Evolutionary conservation across 305 asterid genomes (phyloP).

Genomic region (Fraxinus sp.): DNA sequence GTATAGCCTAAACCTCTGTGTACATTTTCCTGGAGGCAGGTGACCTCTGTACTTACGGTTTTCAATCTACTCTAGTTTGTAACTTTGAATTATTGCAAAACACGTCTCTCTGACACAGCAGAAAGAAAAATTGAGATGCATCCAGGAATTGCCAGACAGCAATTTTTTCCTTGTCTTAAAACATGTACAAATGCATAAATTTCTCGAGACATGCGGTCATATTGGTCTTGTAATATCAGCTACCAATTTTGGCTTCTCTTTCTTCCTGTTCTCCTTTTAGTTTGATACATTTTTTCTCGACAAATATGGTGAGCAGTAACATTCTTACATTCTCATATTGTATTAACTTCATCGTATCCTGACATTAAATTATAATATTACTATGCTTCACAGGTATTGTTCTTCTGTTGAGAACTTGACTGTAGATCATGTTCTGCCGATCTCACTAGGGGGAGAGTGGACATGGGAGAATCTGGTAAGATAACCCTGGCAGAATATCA

Average conservation of each 20-base stretch:
- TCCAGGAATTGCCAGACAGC: not conserved
- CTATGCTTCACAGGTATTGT: slow-evolving; percentile 58
- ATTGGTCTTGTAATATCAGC: not conserved
- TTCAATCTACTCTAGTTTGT: not conserved
- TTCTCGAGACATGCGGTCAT: not conserved
- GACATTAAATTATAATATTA: slow-evolving; percentile 21
- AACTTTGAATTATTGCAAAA: not conserved
- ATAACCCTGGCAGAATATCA: slow-evolving; percentile 12
- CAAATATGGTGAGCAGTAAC: not conserved
- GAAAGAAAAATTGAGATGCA: not conserved
- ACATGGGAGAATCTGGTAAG: slow-evolving; percentile 93
- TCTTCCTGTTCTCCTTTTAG: not conserved
- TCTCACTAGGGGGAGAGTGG: slow-evolving; percentile 89
- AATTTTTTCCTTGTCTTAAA: not conserved
- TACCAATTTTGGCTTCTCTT: not conserved
- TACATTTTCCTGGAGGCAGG: not conserved
- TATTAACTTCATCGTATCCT: slow-evolving; percentile 8
- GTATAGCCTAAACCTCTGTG: not conserved
- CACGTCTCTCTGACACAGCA: not conserved
- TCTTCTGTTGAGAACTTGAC: slow-evolving; percentile 70
- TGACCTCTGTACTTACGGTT: not conserved
- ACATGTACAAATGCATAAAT: not conserved
- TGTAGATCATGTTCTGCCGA: slow-evolving; percentile 75
- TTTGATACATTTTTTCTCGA: not conserved
- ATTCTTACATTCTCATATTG: not conserved